phyloP scores from a whole-genome alignment of 2,329 filamentous ascomycete genomes.

The Xylariaceae sp. region DNA sequence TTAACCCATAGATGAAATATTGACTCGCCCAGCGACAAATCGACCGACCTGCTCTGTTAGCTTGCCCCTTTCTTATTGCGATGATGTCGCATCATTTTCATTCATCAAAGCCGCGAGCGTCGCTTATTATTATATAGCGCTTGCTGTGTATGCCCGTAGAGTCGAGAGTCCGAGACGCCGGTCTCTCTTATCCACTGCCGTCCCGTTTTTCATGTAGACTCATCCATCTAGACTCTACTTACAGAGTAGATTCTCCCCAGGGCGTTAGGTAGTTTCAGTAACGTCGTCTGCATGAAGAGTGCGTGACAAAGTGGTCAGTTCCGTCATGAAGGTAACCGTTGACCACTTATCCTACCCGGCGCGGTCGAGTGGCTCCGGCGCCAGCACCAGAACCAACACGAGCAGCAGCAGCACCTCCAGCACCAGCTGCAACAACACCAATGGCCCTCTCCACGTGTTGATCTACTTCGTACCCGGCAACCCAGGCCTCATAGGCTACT shows the following conservation, averaged over 20 bases:
- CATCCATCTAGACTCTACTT: not conserved
- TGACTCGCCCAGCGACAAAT: not conserved
- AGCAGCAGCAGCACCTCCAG: slow-evolving; percentile 1
- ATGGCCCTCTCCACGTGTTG: slow-evolving; percentile 37
- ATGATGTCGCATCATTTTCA: too few species aligned
- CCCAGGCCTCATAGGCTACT: slow-evolving; percentile 70
- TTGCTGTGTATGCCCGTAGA: too few species aligned
- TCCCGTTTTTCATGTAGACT: not conserved
- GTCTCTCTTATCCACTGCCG: not conserved
- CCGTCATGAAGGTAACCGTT: slow-evolving; percentile 7
- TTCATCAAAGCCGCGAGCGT: too few species aligned
- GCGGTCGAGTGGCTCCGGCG: not conserved
- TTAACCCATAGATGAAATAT: not conserved
- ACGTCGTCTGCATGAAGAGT: not conserved
- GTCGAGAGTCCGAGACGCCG: not conserved
- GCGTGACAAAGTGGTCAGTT: not conserved
- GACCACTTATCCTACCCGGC: slow-evolving; percentile 16
- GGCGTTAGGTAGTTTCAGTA: not conserved
- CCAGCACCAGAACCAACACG: not conserved
- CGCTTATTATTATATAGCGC: too few species aligned
- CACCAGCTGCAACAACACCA: not conserved
- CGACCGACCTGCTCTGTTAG: not conserved
- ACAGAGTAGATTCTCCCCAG: not conserved
- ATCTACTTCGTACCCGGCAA: slow-evolving; percentile 74
- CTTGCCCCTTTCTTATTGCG: not conserved